These are phyloP conservation scores for Microstroma glucosiphilum DNA, from an alignment of 1,284 basidiomycete genomes.

Conservation along the genomic window DNA sequence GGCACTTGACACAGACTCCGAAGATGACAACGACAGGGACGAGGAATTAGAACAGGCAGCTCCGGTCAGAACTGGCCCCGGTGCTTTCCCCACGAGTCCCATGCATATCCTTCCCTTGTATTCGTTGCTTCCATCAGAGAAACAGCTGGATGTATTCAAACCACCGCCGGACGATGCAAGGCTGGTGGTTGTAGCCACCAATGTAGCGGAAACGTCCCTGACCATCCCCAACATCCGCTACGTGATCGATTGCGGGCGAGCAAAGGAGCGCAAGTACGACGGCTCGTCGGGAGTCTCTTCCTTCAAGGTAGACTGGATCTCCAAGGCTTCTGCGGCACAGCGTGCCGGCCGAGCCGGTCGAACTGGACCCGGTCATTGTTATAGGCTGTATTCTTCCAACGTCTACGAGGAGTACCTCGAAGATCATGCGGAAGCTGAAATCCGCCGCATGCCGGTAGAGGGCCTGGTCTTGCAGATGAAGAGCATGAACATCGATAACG, in stretches of 20 bases:
- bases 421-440: constrained; percentile 81
- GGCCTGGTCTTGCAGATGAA: constrained; percentile 98
- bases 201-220: constrained; percentile 72
- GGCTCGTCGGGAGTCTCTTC: constrained; percentile 61
- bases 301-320: constrained; percentile 68
- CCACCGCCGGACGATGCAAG: constrained; percentile 62
- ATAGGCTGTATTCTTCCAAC: constrained; percentile 66
- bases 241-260: constrained; percentile 69
- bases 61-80: constrained; percentile 32
- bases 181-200: constrained; percentile 68
- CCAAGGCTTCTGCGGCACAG: constrained; percentile 68
- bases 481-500: constrained; percentile 94
- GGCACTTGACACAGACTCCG: constrained; percentile 36
- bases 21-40: constrained; percentile 25
- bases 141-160: constrained; percentile 69
- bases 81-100: constrained; percentile 14
- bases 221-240: constrained; percentile 72
- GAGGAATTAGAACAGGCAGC: constrained; percentile 32
- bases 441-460: constrained; percentile 91
- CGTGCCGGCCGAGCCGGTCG: constrained; percentile 69
- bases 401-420: constrained; percentile 89
- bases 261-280: constrained; percentile 74
- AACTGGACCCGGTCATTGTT: constrained; percentile 72
- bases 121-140: constrained; percentile 65
- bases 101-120: constrained; percentile 67